Base-by-base conservation (phyloP, 805 yeast species). In the Cyberlindnera nakhonratchasimensis region DNA sequence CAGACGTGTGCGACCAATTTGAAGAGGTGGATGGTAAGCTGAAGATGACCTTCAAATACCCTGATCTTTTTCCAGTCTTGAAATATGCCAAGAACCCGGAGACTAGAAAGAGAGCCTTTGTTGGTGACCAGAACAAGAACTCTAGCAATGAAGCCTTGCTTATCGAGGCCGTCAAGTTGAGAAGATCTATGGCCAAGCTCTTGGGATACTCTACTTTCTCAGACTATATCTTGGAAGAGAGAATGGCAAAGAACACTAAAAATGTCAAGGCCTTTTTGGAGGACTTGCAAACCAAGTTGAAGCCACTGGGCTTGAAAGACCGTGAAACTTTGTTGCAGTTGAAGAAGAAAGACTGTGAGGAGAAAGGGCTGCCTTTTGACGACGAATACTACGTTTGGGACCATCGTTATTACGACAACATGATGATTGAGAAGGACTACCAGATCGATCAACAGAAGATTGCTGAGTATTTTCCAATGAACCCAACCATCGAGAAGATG, bases 41-140 rank as follows among this genome's bases (percentile, higher is more conserved):
- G 51, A 82, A 82, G 57, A 82, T 87, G 70, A 82, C 93, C 2
- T 85, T 77, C 67, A 86, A 87, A 61, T 84, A 83, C 55, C 93
- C 95, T 1, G 95, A 86, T 57, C 62, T 82, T 36, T 67, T 82
- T 47, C 95, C 95, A 2, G 82, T 83, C n/a, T 62, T 85, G 61
- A 83, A 84, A 59, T 79, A 79, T 60, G 90, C 95, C 32, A 69
- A 71, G 42, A 65, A 64, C 48, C 72, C 79, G 32, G 74, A 73
- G 17, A 84, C 93, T 3, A 76, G 96, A 65, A 79, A 76, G 55
- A 57, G 62, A 11, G 87, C 88, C 2, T 82, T 71, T 52, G 54
- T 75, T 34, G 88, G 82, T 22, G 82, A 81, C 60, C 87, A 82
- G 60, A 76, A 78, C 59, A 82, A 84, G 54, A 77, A 73, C 34